Evolutionary conservation across 2,329 filamentous ascomycete species (phyloP).

Genomic region (Fusarium mundagurra): DNA sequence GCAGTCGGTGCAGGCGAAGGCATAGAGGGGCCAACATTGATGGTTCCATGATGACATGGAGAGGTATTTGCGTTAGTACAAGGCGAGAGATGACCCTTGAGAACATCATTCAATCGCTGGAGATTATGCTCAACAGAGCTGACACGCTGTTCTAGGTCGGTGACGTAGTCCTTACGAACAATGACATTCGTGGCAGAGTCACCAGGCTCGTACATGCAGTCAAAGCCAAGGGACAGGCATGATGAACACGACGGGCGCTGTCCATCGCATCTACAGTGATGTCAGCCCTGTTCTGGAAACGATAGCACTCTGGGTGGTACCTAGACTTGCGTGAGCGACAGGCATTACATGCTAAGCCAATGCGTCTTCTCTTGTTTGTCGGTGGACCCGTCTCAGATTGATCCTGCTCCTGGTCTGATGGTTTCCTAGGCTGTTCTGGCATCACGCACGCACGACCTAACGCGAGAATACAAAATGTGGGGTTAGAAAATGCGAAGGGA

Average conservation of each 20-base stretch:
- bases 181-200: not conserved
- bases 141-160: not conserved
- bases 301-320: not conserved
- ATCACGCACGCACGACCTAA: not conserved
- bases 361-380: not conserved
- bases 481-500: not conserved
- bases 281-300: fast-evolving
- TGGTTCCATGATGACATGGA: not conserved
- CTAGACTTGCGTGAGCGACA: not conserved
- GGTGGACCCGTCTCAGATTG: not conserved
- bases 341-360: not conserved
- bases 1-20: not conserved
- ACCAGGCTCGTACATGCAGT: not conserved
- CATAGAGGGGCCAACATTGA: not conserved
- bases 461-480: not conserved
- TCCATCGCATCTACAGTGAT: not conserved
- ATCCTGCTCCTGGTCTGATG: not conserved
- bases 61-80: not conserved
- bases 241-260: not conserved
- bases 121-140: not conserved
- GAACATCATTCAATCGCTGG: not conserved
- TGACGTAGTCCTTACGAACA: not conserved
- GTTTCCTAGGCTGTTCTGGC: not conserved
- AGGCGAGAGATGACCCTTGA: not conserved
- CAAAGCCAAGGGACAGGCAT: not conserved